phyloP scores from a whole-genome alignment of 139 green algal genomes.

The Tetraselmis chui region DNA sequence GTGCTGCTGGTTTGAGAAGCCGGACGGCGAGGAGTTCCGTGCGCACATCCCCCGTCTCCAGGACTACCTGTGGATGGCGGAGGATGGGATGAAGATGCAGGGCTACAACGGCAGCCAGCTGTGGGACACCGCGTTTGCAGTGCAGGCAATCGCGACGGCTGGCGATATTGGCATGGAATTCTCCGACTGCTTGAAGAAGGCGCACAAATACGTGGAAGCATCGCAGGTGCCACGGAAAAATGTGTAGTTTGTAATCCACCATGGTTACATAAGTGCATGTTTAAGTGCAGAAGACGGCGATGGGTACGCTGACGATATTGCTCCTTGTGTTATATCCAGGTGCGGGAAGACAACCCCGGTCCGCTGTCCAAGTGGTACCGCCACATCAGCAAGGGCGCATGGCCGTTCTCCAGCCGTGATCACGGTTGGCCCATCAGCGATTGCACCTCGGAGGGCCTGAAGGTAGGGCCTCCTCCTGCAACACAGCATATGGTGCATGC shows the following conservation, averaged over 20 bases:
- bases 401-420: slow-evolving; percentile 91
- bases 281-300: too few species aligned
- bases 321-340: too few species aligned
- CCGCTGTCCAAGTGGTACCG: slow-evolving; percentile 76
- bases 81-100: slow-evolving; percentile 97
- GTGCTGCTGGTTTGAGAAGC: slow-evolving; percentile 90
- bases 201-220: slow-evolving; percentile 74
- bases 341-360: slow-evolving; percentile 55
- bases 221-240: slow-evolving; percentile 54
- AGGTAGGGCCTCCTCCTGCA: too few species aligned
- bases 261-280: too few species aligned
- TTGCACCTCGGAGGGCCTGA: slow-evolving; percentile 81
- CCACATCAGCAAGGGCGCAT: slow-evolving; percentile 93
- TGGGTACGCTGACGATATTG: too few species aligned
- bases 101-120: slow-evolving; percentile 97
- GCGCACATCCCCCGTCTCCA: slow-evolving; percentile 72
- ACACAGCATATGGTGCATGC: too few species aligned
- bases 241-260: too few species aligned
- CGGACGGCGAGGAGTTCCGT: slow-evolving; percentile 59
- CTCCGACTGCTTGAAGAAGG: slow-evolving; percentile 40
- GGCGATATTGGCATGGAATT: slow-evolving; percentile 35
- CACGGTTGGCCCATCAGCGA: slow-evolving; percentile 98
- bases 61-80: slow-evolving; percentile 97
- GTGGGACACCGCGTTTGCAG: slow-evolving; percentile 94
- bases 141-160: slow-evolving; percentile 69